Base-by-base conservation (phyloP, 106 monocot genomes). In the Xerophyta viscosa region DNA sequence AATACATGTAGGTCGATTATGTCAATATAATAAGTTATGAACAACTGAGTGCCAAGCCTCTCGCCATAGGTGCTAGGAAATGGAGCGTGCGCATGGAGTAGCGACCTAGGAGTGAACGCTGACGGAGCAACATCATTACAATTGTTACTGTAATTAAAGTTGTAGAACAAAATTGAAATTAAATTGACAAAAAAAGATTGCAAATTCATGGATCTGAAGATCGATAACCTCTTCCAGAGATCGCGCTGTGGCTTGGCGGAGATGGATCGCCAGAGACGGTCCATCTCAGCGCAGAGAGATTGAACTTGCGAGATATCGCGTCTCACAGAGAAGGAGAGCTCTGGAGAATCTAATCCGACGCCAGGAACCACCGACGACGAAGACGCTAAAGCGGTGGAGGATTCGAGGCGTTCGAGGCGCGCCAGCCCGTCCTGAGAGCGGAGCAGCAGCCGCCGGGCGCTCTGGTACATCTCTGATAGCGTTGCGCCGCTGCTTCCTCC, bases 201-300 rank as follows among this genome's bases (percentile, higher is more conserved):
- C 6, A 33, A 33, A 39, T 39, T 15, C 6, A 3, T 39, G 3
- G 6, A 39, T 36, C 10, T 12, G 39, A 39, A 2, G 15, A 2
- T 46, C 46, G 18, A 46, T 20, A 19, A 88, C 94, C 94, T 81
- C 47, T 78, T 88, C 94, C 94, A 94, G 59, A 94, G 88, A 60
- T 84, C 84, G 25, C 84, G 80, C 42, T 94, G 88, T 26, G 78
- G 67, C 26, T 78, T 84, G 31, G 72, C 28, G 7, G 67, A 52
- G 54, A 94, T 68, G 13, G 84, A 88, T 5, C 94, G 77, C 80
- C 77, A 88, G 24, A 94, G 65, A 17, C 84, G 81, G 46, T 94
- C 88, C 94, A 94, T 88, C 50, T 94, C 88, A 17, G 66, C 54
- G 55, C 94, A 94, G 20, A 84, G 60, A 7, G 81, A 73, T 61